Base-by-base conservation (phyloP, 2,329 filamentous ascomycete genomes). In the Xylariaceae sp. region DNA sequence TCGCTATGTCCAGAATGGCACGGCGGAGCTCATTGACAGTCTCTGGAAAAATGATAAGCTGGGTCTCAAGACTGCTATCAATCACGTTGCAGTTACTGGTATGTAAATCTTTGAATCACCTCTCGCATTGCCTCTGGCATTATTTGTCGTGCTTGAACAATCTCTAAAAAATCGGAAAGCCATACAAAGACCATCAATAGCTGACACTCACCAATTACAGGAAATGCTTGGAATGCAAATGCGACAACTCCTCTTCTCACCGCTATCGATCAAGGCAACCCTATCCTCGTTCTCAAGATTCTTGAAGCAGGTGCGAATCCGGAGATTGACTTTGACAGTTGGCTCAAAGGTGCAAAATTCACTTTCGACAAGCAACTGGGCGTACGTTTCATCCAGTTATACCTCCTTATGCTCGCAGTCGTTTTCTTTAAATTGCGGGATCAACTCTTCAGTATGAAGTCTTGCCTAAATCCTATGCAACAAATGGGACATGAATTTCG, bases 61-160 rank as follows among this genome's bases (percentile, higher is more conserved):
- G 1, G 82, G 80, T 0, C 73, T 82, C 27, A 77, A 81, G 52
- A 76, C 80, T 27, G 82, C 85, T 5, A 74, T 91, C 55, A 86
- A 89, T 51, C 82, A 89, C 56, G 58, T 90, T 10, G 68, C 75
- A 1, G 68, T 81, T 4, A 58, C 52, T 3, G 66, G 67, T 27
- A 27, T 27, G 22, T 4, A 27, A 7, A 27, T 27, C n/a, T 27
- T 27, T 27, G 22, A 4, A 7, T 27, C 7, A 7, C 22, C 7
- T n/a, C n/a, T n/a, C n/a, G n/a, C n/a, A n/a, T n/a, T n/a, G n/a
- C n/a, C n/a, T n/a, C n/a, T n/a, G n/a, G n/a, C n/a, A n/a, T n/a
- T n/a, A n/a, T n/a, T n/a, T n/a, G n/a, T n/a, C n/a, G n/a, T n/a
- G n/a, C n/a, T n/a, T n/a, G n/a, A n/a, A n/a, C n/a, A n/a, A n/a